A percentile compares a stretch with the other conserved stretches of the same genome.
phyloP scores from a whole-genome alignment of 805 yeast genomes.

The Candida morakotiae region DNA sequence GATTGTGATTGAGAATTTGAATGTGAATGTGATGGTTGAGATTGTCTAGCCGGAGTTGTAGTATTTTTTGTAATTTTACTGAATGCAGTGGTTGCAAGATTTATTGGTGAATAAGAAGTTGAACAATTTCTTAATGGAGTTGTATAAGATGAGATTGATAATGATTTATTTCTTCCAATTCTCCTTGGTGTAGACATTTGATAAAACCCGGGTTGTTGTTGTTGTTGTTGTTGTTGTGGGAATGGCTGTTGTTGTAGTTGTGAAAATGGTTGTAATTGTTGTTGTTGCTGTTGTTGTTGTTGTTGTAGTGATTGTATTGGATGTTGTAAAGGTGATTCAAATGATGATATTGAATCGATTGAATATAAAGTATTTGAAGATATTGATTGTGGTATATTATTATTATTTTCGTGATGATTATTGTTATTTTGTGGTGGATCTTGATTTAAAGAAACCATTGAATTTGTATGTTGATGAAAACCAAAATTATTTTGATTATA shows the following conservation, averaged over 20 bases:
- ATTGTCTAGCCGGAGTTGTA: slow-evolving; percentile 31
- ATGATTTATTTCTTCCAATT: slow-evolving; percentile 28
- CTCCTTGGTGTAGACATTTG: slow-evolving; percentile 32
- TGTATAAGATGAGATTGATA: slow-evolving; percentile 29
- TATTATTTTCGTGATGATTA: no score
- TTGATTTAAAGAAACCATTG: slow-evolving; percentile 20
- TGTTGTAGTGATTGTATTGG: slow-evolving; percentile 3
- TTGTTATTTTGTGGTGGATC: slow-evolving; percentile 14
- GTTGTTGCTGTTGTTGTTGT: slow-evolving; percentile 7
- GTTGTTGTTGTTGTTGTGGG: slow-evolving; percentile 7
- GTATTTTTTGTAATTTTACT: slow-evolving; percentile 31
- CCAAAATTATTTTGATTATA: neutral
- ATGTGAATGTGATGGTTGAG: slow-evolving; percentile 32
- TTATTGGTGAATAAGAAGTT: slow-evolving; percentile 19
- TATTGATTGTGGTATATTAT: slow-evolving; percentile 11
- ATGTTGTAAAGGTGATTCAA: slow-evolving; percentile 5
- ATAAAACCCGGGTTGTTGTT: slow-evolving; percentile 7
- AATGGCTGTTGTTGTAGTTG: neutral
- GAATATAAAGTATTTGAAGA: slow-evolving; percentile 26
- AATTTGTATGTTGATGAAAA: slow-evolving; percentile 18
- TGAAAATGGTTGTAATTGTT: neutral
- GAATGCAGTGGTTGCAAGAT: slow-evolving; percentile 12
- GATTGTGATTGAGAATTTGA: no score
- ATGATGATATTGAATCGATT: slow-evolving; percentile 23
- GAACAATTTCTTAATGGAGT: slow-evolving; percentile 30